phyloP scores from a whole-genome alignment of 306 rosid genomes.

The Trifolium dubium region DNA sequence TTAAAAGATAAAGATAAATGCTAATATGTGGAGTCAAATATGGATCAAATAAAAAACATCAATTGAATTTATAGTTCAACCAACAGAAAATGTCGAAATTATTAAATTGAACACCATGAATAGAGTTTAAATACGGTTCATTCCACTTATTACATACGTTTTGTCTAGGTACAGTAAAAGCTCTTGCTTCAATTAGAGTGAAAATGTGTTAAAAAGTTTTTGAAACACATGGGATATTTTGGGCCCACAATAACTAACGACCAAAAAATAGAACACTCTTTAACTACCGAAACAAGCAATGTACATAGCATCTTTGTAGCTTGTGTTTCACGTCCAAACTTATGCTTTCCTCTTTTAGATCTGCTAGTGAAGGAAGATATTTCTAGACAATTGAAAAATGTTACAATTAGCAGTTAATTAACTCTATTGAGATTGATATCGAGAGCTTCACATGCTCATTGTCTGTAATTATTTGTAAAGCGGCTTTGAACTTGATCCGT shows the following conservation, averaged over 20 bases:
- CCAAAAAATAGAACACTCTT: background rate
- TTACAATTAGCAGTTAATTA: background rate
- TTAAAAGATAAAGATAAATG: too few species aligned
- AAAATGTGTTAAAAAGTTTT: background rate
- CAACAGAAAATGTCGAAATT: too few species aligned
- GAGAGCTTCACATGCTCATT: background rate
- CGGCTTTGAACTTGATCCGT: background rate
- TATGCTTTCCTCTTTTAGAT: slow-evolving; percentile 14
- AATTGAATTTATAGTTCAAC: background rate
- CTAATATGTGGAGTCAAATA: background rate
- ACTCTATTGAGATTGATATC: background rate
- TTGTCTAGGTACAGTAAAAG: too few species aligned
- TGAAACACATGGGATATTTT: background rate
- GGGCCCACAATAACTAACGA: background rate
- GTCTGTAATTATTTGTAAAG: background rate
- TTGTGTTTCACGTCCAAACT: background rate
- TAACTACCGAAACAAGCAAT: background rate
- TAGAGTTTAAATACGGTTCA: too few species aligned
- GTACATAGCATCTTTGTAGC: background rate
- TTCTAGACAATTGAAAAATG: background rate
- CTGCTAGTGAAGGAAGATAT: background rate
- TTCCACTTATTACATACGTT: too few species aligned
- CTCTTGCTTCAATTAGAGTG: background rate
- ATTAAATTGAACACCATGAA: too few species aligned
- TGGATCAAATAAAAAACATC: background rate